Conservation (phyloP, 495 filamentous ascomycete species). For the Hyaloscypha finlandica region DNA sequence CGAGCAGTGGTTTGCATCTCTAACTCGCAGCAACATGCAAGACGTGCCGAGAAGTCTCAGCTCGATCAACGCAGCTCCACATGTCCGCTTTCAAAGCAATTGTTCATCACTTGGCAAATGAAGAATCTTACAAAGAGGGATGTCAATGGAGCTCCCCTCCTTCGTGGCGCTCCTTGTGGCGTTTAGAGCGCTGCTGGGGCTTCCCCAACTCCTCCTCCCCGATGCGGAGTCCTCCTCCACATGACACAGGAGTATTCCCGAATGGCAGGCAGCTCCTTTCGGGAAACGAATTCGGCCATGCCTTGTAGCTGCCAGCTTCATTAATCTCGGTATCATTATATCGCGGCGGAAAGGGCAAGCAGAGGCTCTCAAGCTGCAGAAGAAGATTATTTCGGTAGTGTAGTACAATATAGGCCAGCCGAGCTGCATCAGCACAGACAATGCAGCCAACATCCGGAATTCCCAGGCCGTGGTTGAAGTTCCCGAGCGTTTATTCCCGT, state of each 20-base stretch:
- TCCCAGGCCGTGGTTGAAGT: not conserved
- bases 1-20: not conserved
- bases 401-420: not conserved
- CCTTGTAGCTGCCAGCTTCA: not conserved
- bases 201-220: conserved; percentile 1
- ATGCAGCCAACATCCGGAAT: not conserved
- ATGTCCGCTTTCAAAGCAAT: not conserved
- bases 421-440: not conserved
- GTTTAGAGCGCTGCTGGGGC: not conserved
- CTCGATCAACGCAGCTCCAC: not conserved
- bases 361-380: not conserved
- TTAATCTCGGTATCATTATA: not conserved
- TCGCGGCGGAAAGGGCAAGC: not conserved
- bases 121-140: not conserved
- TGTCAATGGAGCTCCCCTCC: not conserved
- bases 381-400: not conserved
- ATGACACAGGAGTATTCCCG: not conserved
- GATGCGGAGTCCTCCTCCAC: not conserved
- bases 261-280: not conserved
- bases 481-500: not conserved
- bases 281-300: not conserved
- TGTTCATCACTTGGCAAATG: not conserved
- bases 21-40: not conserved
- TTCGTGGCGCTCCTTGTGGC: not conserved
- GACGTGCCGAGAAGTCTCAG: not conserved